Evolutionary conservation across 208 protist species (phyloP).

Genomic region (Zelonia costaricensis): DNA sequence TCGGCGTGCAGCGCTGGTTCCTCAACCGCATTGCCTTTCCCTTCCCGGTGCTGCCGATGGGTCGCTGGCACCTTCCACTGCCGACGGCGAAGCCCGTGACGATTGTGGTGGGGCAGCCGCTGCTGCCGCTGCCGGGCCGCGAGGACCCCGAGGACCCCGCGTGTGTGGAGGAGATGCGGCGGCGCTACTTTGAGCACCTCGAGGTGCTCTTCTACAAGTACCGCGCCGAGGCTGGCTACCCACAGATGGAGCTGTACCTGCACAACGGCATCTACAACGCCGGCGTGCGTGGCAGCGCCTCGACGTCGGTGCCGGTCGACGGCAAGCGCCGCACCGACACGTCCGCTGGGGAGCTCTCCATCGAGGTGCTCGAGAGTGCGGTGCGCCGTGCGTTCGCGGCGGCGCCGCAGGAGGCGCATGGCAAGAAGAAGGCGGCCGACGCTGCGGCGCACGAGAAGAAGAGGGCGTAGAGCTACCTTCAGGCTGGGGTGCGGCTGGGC

Average conservation of each 20-base stretch:
- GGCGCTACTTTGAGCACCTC: conserved; percentile 63
- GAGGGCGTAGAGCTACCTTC: too few relatives aligned
- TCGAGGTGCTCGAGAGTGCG: conserved; percentile 18
- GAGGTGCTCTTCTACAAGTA: conserved; percentile 70
- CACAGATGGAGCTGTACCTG: conserved; percentile 75
- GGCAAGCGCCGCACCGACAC: not conserved
- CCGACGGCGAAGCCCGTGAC: conserved; percentile 62
- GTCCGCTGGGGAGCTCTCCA: not conserved
- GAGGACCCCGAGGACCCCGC: conserved; percentile 56
- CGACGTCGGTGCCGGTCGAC: conserved; percentile 12
- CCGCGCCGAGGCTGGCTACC: conserved; percentile 70
- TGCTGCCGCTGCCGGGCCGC: conserved; percentile 55
- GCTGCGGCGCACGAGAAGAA: too few relatives aligned
- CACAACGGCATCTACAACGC: conserved; percentile 73
- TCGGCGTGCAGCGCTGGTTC: conserved; percentile 53
- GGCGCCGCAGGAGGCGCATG: conserved; percentile 2
- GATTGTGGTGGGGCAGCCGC: conserved; percentile 75
- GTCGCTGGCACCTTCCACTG: conserved; percentile 66
- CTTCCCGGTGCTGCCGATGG: conserved; percentile 76
- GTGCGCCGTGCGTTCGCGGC: conserved; percentile 8
- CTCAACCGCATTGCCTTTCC: conserved; percentile 78
- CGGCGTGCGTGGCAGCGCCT: conserved; percentile 26
- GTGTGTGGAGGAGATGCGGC: conserved; percentile 47
- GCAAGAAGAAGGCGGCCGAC: too few relatives aligned
- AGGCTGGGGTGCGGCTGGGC: too few relatives aligned